These are phyloP conservation scores for Boeremia exigua DNA, from an alignment of 2,329 filamentous ascomycete species.

Conservation along the genomic window DNA sequence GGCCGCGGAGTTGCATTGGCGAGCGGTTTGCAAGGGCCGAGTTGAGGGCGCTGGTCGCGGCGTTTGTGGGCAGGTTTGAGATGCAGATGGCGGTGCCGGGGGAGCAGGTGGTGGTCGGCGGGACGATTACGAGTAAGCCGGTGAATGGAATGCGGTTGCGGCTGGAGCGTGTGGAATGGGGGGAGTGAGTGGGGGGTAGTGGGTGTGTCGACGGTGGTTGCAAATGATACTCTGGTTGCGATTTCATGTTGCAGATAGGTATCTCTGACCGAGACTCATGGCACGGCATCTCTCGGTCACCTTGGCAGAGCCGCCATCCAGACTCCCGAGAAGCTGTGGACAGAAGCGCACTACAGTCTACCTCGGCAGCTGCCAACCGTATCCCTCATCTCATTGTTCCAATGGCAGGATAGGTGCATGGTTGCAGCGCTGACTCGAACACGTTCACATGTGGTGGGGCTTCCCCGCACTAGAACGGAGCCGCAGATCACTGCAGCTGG, in stretches of 20 bases:
- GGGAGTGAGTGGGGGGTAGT: neutral
- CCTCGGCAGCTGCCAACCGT: conserved; percentile 8
- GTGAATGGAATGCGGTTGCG: conserved; percentile 47
- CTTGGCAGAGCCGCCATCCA: conserved; percentile 1
- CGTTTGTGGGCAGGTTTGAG: conserved; percentile 44
- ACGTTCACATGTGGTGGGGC: neutral
- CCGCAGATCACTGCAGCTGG: neutral
- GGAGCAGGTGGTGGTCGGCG: conserved; percentile 38
- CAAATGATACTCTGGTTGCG: neutral
- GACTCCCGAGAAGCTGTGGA: neutral
- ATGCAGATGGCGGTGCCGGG: conserved; percentile 42
- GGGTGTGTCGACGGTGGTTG: neutral
- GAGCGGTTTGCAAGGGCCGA: conserved; percentile 48
- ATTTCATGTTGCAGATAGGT: too few relatives aligned
- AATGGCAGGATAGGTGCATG: neutral
- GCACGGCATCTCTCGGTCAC: neutral
- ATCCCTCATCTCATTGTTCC: neutral
- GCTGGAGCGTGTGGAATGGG: conserved; percentile 35
- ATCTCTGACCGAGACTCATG: too few relatives aligned
- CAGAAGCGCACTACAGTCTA: neutral
- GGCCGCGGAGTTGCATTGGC: conserved; percentile 49
- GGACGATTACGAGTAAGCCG: conserved; percentile 49
- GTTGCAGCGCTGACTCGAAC: neutral
- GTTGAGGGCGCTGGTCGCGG: conserved; percentile 44
- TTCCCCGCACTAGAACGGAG: neutral